Evolutionary conservation across 106 monocot genomes (phyloP), one percentile per base, ranked within the genome.

Genomic region (Apostasia ramifera): DNA sequence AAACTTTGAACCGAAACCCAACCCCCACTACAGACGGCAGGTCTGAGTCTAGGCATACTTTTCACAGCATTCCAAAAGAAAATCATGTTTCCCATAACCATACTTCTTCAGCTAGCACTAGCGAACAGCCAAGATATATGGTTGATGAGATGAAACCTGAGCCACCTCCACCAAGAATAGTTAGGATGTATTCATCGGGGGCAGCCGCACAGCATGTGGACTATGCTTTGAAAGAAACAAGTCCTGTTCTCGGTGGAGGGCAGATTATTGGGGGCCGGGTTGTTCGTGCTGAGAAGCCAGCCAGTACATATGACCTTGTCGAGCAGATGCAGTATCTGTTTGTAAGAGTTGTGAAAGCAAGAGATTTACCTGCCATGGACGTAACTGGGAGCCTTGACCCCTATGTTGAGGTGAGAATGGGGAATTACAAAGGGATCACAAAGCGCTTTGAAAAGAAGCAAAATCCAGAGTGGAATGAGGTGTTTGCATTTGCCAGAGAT

Each of bases 401-500:
- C 15, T 85, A 75, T 68, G 85, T 85, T 14, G 85, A 86, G 73
- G 85, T 86, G 58, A 67, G 75, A 9, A 51, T 86, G 3, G 85
- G 85, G 53, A 86, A 86, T 70, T 81, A 86, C 63, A 78, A 66
- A 47, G 85, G 85, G 41, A 76, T 39, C 13, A 86, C 85, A 1
- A 81, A 49, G 69, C 66, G 65, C 47, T 76, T 81, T 40, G 76
- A 73, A 72, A 81, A 81, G 81, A 76, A 81, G 65, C 70, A 71
- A 63, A 78, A 78, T 40, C 85, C 85, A 3, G 85, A 81, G 13
- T 86, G 78, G 81, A 81, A 86, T 46, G 75, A 86, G 51, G 85
- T 86, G 10, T 86, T 86, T 62, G 85, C 85, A 46, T 86, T 86
- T 72, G 72, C 85, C 1, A 79, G 72, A 60, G 85, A 86, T 41